Base-by-base conservation (phyloP, 2,329 filamentous ascomycete genomes). In the Pestalotiopsis sp. region DNA sequence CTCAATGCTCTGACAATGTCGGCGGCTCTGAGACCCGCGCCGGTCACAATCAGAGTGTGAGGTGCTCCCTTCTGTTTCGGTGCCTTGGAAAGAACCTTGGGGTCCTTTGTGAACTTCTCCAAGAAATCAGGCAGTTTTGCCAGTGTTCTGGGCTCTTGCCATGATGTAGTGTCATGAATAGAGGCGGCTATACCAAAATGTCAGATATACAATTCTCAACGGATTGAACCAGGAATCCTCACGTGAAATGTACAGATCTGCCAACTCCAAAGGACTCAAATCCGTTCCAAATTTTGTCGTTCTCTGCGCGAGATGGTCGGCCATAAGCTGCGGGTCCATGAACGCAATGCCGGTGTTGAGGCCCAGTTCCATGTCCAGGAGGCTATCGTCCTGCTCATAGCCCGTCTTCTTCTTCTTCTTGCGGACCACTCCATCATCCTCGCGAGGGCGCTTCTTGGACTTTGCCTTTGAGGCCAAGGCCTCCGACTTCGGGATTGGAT, bases 21-120 rank as follows among this genome's bases (percentile, higher is more conserved):
- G 17, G 95, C 94, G 4, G 96, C 94, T 75, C 96, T 87, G 68
- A 98, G 84, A 0, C 94, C 96, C 5, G 95, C 94, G 9, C 90
- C 89, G 13, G 95, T 90, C n/a, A 99, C 88, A 45, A 99, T 89
- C 67, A 99, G 86, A 1, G 95, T 98, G 79, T 98, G 96, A 39
- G 93, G 93, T 1, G 90, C 84, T 5, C 92, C 92, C 56, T 90
- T 91, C 74, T 90, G 85, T 81, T 91, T 88, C 0, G 92, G 87
- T 0, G 92, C 87, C 67, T 88, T 85, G 1, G 86, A 86, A 23
- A 97, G 83, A 67, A 84, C 86, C 67, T 85, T 83, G 0, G 87
- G 85, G 64, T 89, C 86, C 27, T 84, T 84, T 1, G 87, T 81
- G 70, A 91, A 90, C 13, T 84, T 81, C 78, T 95, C 93, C 62